Evolutionary conservation across 1,284 basidiomycete genomes (phyloP).

Genomic region (Phenoliferia sp.): DNA sequence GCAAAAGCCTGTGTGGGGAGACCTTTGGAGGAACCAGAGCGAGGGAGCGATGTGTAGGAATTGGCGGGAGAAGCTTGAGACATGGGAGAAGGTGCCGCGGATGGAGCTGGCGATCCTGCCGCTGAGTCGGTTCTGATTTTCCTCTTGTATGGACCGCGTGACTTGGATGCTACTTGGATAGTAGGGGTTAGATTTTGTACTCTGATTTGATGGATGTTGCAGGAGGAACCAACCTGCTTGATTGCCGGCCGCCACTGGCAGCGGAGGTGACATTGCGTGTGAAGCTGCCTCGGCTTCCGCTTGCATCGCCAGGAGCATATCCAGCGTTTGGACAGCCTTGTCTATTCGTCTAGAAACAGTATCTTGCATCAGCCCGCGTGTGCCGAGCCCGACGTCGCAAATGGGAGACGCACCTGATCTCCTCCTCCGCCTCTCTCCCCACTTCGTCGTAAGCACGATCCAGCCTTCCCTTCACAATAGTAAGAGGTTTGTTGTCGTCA

Average conservation of each 20-base stretch:
- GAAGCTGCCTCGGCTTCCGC: not conserved
- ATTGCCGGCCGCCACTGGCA: not conserved
- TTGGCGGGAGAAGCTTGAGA: conserved; percentile 12
- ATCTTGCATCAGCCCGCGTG: not conserved
- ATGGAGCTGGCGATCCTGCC: conserved; percentile 17
- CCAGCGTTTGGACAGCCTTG: conserved; percentile 9
- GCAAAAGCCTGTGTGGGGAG: not conserved
- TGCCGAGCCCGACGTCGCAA: no score
- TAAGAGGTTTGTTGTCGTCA: conserved; percentile 12
- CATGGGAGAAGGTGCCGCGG: conserved; percentile 14
- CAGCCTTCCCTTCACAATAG: conserved; percentile 7
- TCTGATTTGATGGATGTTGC: no score
- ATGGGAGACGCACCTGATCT: conserved; percentile 21
- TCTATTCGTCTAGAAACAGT: conserved; percentile 16
- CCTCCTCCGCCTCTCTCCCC: conserved; percentile 13
- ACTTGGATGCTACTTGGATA: conserved; percentile 1
- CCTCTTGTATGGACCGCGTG: conserved; percentile 17
- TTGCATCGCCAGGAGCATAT: conserved; percentile 6
- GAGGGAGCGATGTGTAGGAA: not conserved
- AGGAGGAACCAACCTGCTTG: not conserved
- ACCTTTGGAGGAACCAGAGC: conserved; percentile 2
- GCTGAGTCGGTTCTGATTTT: conserved; percentile 20
- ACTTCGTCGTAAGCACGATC: conserved; percentile 18
- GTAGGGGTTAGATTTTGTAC: not conserved
- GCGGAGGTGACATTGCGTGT: not conserved